Percentiles rank a stretch among this genome's conserved stretches.
These are phyloP conservation scores for Ramularia endophylla DNA, from an alignment of 2,329 filamentous ascomycete genomes.

Conservation along the genomic window DNA sequence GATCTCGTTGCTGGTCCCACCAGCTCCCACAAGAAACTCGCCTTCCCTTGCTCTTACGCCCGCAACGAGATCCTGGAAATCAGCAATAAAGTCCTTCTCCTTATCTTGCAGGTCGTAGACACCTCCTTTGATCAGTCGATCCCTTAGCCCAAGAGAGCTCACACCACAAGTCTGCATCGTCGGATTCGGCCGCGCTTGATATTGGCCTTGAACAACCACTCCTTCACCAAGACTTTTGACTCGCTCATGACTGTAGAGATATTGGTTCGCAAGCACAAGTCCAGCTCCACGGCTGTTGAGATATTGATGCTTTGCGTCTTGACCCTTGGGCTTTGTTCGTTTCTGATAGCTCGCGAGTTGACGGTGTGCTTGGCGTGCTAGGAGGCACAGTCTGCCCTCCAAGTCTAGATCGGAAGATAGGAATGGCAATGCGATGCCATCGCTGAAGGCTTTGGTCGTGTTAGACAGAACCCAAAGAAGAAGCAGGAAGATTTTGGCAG, in stretches of 20 bases:
- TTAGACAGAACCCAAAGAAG: too few relatives aligned
- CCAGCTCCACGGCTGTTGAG: slow-evolving; percentile 35
- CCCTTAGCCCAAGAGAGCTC: slow-evolving; percentile 36
- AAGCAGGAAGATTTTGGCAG: too few relatives aligned
- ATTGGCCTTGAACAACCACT: slow-evolving; percentile 35
- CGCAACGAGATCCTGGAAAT: slow-evolving; percentile 33
- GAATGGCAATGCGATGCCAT: slow-evolving; percentile 42
- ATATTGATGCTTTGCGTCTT: slow-evolving; percentile 19
- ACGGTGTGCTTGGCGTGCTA: slow-evolving; percentile 37
- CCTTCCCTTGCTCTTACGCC: slow-evolving; percentile 41
- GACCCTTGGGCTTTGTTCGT: slow-evolving; percentile 20
- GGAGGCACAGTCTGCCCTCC: slow-evolving; percentile 34
- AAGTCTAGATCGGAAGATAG: slow-evolving; percentile 32
- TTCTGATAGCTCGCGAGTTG: slow-evolving; percentile 43
- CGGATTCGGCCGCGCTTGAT: slow-evolving; percentile 27
- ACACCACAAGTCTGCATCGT: slow-evolving; percentile 42
- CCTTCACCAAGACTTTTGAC: slow-evolving; percentile 6
- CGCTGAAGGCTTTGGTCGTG: slow-evolving; percentile 42
- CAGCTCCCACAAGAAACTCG: slow-evolving; percentile 42
- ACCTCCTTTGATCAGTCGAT: slow-evolving; percentile 27
- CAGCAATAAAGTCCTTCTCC: slow-evolving; percentile 35
- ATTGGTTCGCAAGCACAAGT: slow-evolving; percentile 39
- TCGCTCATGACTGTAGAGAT: slow-evolving; percentile 38
- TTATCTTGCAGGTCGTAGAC: slow-evolving; percentile 23
- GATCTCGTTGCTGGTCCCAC: slow-evolving; percentile 33